A percentile compares a stretch with the other conserved stretches of the same genome.
Evolutionary conservation across 2,329 filamentous ascomycete species (phyloP).

Genomic region (Trichoderma sp.): DNA sequence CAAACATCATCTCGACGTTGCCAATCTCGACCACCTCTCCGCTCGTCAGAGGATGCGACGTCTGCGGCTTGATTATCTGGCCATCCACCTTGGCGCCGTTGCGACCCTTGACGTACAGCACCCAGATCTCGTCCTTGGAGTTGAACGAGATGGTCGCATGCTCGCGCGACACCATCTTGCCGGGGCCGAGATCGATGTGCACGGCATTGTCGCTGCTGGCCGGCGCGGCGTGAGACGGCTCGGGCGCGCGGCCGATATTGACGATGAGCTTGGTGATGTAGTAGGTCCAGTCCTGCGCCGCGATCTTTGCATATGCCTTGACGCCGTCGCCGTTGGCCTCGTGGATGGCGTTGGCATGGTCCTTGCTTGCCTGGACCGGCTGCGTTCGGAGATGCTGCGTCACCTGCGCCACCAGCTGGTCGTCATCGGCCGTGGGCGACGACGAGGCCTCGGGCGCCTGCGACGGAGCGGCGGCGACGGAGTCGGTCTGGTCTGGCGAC

Average conservation of each 20-base stretch:
- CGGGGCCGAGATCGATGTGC: conserved; percentile 85
- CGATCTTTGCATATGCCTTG: conserved; percentile 77
- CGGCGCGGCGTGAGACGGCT: conserved; percentile 38
- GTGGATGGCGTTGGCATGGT: conserved; percentile 63
- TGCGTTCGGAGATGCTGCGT: conserved; percentile 49
- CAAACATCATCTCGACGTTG: conserved; percentile 97
- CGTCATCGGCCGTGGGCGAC: conserved; percentile 48
- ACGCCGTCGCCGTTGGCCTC: conserved; percentile 60
- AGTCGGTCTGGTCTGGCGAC: conserved; percentile 21
- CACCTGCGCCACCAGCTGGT: conserved; percentile 55
- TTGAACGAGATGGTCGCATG: conserved; percentile 75
- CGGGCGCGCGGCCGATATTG: conserved; percentile 70
- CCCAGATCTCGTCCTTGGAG: conserved; percentile 69
- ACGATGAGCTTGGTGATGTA: conserved; percentile 74
- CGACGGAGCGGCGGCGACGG: conserved; percentile 18
- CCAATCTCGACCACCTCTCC: conserved; percentile 90
- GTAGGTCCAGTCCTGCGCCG: conserved; percentile 79
- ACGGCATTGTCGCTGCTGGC: conserved; percentile 49
- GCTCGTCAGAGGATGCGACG: conserved; percentile 66
- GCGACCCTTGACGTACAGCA: conserved; percentile 80
- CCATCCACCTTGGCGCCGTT: conserved; percentile 89
- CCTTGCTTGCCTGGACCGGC: conserved; percentile 56
- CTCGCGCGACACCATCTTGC: conserved; percentile 74
- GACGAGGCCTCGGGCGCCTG: conserved; percentile 39
- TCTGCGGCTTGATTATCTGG: conserved; percentile 62